phyloP scores from a whole-genome alignment of 306 rosid species.

The Trifolium pratense region DNA sequence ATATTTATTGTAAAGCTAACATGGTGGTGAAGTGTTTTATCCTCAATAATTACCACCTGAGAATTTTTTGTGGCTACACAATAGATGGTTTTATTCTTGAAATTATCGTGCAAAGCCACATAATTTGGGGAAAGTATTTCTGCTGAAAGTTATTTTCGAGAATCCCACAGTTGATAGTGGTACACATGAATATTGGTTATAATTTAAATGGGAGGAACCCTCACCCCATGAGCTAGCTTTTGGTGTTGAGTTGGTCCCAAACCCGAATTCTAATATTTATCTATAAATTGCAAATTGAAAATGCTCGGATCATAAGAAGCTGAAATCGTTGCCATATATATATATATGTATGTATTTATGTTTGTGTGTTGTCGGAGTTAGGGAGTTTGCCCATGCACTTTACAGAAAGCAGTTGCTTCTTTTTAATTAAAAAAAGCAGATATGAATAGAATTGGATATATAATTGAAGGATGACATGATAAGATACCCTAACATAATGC shows the following conservation, averaged over 20 bases:
- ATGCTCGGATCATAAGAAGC: too few relatives aligned
- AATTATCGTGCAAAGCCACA: constrained; percentile 20
- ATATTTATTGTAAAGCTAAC: constrained; percentile 24
- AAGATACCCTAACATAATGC: constrained; percentile 9
- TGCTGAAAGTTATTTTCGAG: constrained; percentile 5
- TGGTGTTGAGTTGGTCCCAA: not conserved
- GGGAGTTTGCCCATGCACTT: constrained; percentile 30
- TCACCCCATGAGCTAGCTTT: not conserved
- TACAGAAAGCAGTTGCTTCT: constrained; percentile 12
- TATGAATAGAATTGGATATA: constrained; percentile 16
- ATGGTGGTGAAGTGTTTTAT: constrained; percentile 28
- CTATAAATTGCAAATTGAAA: not conserved
- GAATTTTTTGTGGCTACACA: constrained; percentile 26
- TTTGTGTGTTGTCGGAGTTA: not conserved
- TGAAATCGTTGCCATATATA: too few relatives aligned
- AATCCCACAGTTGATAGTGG: not conserved
- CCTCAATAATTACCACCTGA: constrained; percentile 6
- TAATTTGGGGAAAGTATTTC: constrained; percentile 14
- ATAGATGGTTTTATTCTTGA: constrained; percentile 23
- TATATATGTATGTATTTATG: too few relatives aligned
- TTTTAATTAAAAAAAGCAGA: not conserved
- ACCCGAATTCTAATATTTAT: not conserved
- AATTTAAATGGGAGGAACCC: not conserved
- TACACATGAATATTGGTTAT: not conserved
- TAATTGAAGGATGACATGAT: constrained; percentile 27